Base-by-base conservation (phyloP, 257 asterid species). In the Nicotiana tabacum region DNA sequence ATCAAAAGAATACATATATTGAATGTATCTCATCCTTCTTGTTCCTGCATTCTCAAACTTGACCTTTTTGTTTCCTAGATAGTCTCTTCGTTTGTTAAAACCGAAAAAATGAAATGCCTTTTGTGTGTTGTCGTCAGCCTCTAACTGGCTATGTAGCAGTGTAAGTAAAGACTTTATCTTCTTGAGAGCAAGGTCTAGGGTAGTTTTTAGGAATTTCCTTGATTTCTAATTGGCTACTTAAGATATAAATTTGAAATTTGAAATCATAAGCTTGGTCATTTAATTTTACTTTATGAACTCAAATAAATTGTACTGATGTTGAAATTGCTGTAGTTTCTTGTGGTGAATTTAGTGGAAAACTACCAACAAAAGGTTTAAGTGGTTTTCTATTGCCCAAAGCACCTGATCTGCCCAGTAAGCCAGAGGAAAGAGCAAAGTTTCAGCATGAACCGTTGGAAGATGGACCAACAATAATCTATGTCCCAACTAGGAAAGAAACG, bases 401-500 rank as follows among this genome's bases (percentile, higher is more conserved):
- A 66, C 74, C 30, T 58, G 66, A 87, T 78, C 83, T 83, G 61
- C 84, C 74, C 81, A 87, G 65, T 77, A 78, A 87, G 83, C 83
- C 88, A 87, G 84, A 83, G 82, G 88, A 86, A 67, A 89, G 83
- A 87, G 84, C 85, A 35, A 82, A 81, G 57, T 82, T 70, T 58
- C 84, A 21, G 82, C 83, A 83, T 66, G 87, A 84, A 83, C 81
- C 76, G 32, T 87, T 87, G 74, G 93, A 62, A 39, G 87, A 85
- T 81, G 97, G 98, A 70, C 88, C 92, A 81, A 92, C 97, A 56
- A 90, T 93, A 66, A 88, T 93, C 82, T 92, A 92, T 86, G 92
- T 88, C 46, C 98, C 94, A 64, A 93, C 93, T 43, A 90, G 98
- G 88, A 92, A 92, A 86, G 91, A 93, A 90, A 93, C 97, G 69